Evolutionary conservation across 805 yeast species (phyloP).

Genomic region (Blastobotrys chiropterorum): DNA sequence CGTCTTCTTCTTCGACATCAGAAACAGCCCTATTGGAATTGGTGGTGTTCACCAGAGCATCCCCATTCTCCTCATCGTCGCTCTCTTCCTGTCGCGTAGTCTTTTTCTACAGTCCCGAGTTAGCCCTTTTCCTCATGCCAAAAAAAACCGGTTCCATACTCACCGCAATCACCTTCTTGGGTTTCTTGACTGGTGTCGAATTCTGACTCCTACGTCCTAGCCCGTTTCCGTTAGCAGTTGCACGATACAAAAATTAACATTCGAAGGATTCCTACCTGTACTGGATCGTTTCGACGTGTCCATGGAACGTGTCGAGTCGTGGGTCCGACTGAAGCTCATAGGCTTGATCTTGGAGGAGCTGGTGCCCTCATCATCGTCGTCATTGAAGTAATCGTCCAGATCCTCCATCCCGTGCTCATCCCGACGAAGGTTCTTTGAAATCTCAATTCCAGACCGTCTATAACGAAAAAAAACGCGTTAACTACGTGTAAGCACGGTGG

Average conservation of each 20-base stretch:
- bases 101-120: neutral
- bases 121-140: neutral
- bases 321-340: neutral
- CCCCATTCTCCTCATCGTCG: neutral
- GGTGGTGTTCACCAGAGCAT: neutral
- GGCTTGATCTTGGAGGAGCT: neutral
- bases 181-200: neutral
- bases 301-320: neutral
- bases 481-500: no score
- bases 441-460: conserved; percentile 19
- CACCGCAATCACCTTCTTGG: neutral
- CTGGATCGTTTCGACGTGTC: neutral
- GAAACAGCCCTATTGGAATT: neutral
- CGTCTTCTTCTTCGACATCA: neutral
- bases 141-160: neutral
- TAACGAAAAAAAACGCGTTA: neutral
- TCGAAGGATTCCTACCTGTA: neutral
- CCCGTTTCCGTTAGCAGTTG: neutral
- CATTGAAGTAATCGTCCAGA: conserved; percentile 18
- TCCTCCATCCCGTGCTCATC: conserved; percentile 23
- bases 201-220: neutral
- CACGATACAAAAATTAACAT: neutral
- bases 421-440: conserved; percentile 11
- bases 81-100: neutral
- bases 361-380: neutral